Evolutionary conservation across 805 yeast species (phyloP), one percentile per base, ranked within the genome.

Genomic region (Candida vartiovaarae): DNA sequence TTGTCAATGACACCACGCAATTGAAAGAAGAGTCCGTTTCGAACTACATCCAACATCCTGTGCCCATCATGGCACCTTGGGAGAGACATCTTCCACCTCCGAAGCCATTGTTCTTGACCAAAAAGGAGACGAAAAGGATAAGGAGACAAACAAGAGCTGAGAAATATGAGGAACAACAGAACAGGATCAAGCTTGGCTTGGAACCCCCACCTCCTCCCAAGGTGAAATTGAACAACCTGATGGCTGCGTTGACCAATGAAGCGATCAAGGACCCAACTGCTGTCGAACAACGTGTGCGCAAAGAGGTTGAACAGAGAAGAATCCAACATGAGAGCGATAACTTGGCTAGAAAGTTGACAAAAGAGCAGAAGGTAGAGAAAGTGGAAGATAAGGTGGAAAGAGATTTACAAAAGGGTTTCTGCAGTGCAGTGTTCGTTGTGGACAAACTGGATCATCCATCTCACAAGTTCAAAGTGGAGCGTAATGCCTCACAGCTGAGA

Each of bases 201-300:
- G 86, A 83, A 38, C 84, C 95, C 0, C 83, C 95, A 5, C 96
- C 96, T 0, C 83, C 83, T 5, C 95, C 96, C 3, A 93, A 91
- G 61, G 84, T 93, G 26, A 86, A 84, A 55, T 67, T 88, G 36
- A 77, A 83, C 36, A 93, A 91, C 59, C 71, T 93, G 62, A 86
- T 88, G 89, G 83, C 75, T 53, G 95, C 88, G 0, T 67, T 84
- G 39, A 86, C 97, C 3, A 79, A 85, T 53, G 95, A 86, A 45
- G 87, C 93, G 6, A 83, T 90, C 39, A 71, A 75, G 46, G 95
- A 93, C 58, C 98, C 99, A 1, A 91, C 98, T 0, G 78, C 78
- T 4, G 82, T 89, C 52, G 99, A 91, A 56, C 68, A 71, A 61
- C 63, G 71, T 40, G 96, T 93, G 0, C 69, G 75, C 36, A 61